A percentile compares a stretch with the other conserved stretches of the same genome.
Evolutionary conservation across 2,329 filamentous ascomycete species (phyloP).

Genomic region (Paraconiothyrium sp.): DNA sequence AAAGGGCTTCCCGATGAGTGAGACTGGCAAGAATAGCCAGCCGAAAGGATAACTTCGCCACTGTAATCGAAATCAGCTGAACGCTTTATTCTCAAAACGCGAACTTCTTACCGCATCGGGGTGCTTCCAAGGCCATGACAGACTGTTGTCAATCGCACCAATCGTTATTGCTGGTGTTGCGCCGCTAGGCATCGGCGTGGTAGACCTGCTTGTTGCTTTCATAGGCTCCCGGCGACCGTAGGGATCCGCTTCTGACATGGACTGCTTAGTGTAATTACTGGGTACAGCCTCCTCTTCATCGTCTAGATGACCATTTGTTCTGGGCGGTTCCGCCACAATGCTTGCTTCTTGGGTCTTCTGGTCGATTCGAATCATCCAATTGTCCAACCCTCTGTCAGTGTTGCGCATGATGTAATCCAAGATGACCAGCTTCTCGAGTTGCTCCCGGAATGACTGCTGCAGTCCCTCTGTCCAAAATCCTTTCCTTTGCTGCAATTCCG

Average conservation of each 20-base stretch:
- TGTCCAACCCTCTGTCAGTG: slow-evolving; percentile 94
- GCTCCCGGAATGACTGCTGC: slow-evolving; percentile 92
- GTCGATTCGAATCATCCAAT: slow-evolving; percentile 99
- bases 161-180: slow-evolving; percentile 73
- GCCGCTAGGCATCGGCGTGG: slow-evolving; percentile 63
- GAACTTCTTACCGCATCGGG: slow-evolving; percentile 74
- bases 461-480: slow-evolving; percentile 89
- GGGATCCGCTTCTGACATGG: slow-evolving; percentile 66
- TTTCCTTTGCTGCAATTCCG: slow-evolving; percentile 50
- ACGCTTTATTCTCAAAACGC: background rate
- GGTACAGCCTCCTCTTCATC: slow-evolving; percentile 55
- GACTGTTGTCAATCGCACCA: slow-evolving; percentile 95
- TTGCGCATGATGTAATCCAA: slow-evolving; percentile 99
- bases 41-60: slow-evolving; percentile 94
- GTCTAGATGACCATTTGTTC: slow-evolving; percentile 59
- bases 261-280: slow-evolving; percentile 68
- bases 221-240: slow-evolving; percentile 86
- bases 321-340: slow-evolving; percentile 85
- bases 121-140: slow-evolving; percentile 99
- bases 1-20: slow-evolving; percentile 94
- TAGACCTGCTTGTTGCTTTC: slow-evolving; percentile 72
- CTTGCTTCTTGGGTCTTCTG: slow-evolving; percentile 83
- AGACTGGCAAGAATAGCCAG: slow-evolving; percentile 97
- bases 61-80: slow-evolving; percentile 49
- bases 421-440: slow-evolving; percentile 96